Base-by-base conservation (phyloP, 441 rosid species). In the Erysimum pusillum region DNA sequence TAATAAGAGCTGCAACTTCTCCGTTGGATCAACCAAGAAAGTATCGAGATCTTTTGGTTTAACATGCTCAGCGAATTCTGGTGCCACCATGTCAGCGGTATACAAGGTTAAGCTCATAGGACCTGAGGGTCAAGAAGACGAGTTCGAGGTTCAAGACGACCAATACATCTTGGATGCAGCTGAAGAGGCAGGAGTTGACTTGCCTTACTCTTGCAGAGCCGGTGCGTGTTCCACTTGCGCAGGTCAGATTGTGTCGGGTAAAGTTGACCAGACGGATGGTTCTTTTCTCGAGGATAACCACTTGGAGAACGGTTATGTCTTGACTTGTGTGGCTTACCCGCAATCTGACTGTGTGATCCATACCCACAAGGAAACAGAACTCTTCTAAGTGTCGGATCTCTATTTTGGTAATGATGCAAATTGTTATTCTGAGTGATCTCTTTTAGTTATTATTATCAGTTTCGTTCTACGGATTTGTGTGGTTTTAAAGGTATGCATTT, bases 191-290 rank as follows among this genome's bases (percentile, higher is more conserved):
- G 98, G 96, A 65, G 53, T 91, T 2, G 99, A 95, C 7, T 79
- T 92, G 81, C 99, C 98, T 6, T 91, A 87, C 74, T 92, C 97
- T 3, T 92, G 98, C 85, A 80, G 93, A 79, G 98, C 97, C 0
- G 99, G 98, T 7, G 91, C 98, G 0, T 92, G 99, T 83, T 95
- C 92, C 7, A 90, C 94, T 36, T 95, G 98, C 17, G 90, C 93
- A 0, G 98, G 97, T 65, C 74, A 86, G 84, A 41, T 92, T 39
- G 84, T 28, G 49, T 39, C 82, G 0, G 97, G 96, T 1, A 15
- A 85, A 0, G 97, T 91, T 25, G 93, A 86, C 60, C 99, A 91
- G 73, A 84, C 89, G 0, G 97, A 94, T n/a, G 92, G 92, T 17
- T 88, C 94, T n/a, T 94, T 87, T 79, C 89, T 92, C 0, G 90